Evolutionary conservation across 2,329 filamentous ascomycete species (phyloP).

Genomic region (Leptoxyphium fumago): DNA sequence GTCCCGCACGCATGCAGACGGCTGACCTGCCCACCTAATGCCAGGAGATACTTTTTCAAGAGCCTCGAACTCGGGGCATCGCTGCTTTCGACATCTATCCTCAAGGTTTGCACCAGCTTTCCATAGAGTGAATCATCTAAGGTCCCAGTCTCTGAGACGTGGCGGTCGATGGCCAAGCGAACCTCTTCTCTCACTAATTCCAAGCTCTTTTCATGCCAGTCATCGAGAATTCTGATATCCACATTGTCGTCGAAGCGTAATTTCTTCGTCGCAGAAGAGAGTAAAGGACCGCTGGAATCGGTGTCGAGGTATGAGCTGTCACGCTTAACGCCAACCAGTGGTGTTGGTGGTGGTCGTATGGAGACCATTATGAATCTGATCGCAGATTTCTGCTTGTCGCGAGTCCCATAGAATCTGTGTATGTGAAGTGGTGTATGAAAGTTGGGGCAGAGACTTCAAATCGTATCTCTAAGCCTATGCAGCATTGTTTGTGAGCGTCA

Average conservation of each 20-base stretch:
- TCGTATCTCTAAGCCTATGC: no score
- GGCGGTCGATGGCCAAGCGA: slow-evolving; percentile 30
- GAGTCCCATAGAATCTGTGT: no score
- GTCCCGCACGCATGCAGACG: slow-evolving; percentile 41
- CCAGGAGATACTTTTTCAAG: slow-evolving; percentile 44
- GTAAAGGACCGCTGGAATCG: slow-evolving; percentile 18
- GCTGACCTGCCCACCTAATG: slow-evolving; percentile 42
- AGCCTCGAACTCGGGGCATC: slow-evolving; percentile 37
- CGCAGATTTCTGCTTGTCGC: not conserved
- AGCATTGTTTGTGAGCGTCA: no score
- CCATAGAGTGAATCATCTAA: slow-evolving; percentile 44
- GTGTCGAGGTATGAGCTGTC: slow-evolving; percentile 22
- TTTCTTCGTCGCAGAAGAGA: slow-evolving; percentile 26
- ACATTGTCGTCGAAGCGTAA: slow-evolving; percentile 33
- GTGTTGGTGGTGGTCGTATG: not conserved
- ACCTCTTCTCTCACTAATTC: slow-evolving; percentile 48
- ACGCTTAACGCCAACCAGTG: slow-evolving; percentile 17
- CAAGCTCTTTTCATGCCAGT: slow-evolving; percentile 36
- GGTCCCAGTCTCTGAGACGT: slow-evolving; percentile 23
- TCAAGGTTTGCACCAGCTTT: slow-evolving; percentile 25
- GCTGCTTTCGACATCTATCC: slow-evolving; percentile 12
- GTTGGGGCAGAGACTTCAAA: no score
- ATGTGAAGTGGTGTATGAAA: no score
- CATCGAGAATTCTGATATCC: slow-evolving; percentile 30
- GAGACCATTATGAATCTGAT: not conserved